Evolutionary conservation across 345 rosid genomes (phyloP).

Genomic region (Combretum micranthum): DNA sequence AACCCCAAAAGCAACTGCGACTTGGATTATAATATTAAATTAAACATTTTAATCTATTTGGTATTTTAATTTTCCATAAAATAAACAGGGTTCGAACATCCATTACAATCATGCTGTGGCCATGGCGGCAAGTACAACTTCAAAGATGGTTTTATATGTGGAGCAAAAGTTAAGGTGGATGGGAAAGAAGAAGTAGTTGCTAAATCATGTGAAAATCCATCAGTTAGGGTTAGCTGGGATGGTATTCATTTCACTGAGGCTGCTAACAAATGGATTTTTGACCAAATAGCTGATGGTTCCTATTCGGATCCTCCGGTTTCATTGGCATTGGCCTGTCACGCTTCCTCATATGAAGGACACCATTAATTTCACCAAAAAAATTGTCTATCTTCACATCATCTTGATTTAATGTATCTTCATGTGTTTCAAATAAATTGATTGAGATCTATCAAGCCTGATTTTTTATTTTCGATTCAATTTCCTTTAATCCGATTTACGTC

Average conservation of each 20-base stretch:
- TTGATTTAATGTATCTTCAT: too few species aligned
- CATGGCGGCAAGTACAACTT: conserved; percentile 68
- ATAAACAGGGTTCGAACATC: conserved; percentile 41
- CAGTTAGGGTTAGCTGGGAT: conserved; percentile 51
- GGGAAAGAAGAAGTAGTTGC: conserved; percentile 43
- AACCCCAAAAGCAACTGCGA: too few species aligned
- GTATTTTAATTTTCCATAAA: too few species aligned
- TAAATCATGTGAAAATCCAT: conserved; percentile 47
- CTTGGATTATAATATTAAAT: too few species aligned
- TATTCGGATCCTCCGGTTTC: conserved; percentile 53
- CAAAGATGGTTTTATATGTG: conserved; percentile 38
- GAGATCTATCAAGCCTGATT: too few species aligned
- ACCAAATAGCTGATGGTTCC: conserved; percentile 32
- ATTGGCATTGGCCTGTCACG: conserved; percentile 32
- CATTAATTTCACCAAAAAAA: too few species aligned
- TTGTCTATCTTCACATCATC: too few species aligned
- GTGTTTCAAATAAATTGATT: too few species aligned
- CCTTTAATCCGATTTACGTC: too few species aligned
- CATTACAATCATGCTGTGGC: conserved; percentile 62
- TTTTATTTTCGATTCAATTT: too few species aligned
- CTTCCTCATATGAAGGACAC: too few species aligned
- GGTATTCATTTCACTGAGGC: conserved; percentile 67
- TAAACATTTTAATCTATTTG: too few species aligned
- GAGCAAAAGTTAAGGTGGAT: conserved; percentile 29
- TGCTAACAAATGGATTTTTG: conserved; percentile 52